phyloP scores from a whole-genome alignment of 768 basidiomycete species.

The Neoboletus subvelutipes region DNA sequence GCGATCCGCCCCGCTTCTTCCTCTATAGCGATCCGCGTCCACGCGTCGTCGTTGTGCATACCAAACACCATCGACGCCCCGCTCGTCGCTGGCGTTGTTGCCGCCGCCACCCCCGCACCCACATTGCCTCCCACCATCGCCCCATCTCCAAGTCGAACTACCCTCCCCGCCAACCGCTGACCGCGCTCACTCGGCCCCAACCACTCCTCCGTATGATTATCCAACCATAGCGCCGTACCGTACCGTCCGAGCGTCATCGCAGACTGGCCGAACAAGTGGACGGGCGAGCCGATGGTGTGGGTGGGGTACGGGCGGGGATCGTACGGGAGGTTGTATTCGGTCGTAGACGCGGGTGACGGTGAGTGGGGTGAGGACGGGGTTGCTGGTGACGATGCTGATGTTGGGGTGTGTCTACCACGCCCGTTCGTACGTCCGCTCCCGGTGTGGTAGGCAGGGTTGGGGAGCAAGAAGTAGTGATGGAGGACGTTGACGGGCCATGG shows the following conservation, averaged over 20 bases:
- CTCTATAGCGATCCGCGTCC: slow-evolving; percentile 44
- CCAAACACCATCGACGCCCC: slow-evolving; percentile 41
- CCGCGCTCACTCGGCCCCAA: slow-evolving; percentile 46
- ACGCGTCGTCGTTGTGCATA: slow-evolving; percentile 45
- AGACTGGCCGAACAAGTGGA: slow-evolving; percentile 55
- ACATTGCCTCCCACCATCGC: not conserved
- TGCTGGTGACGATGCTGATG: not conserved
- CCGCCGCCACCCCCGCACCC: not conserved
- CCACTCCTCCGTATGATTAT: slow-evolving; percentile 57
- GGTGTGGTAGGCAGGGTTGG: slow-evolving; percentile 40
- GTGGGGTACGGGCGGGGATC: slow-evolving; percentile 34
- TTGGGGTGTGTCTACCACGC: not conserved
- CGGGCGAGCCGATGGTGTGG: slow-evolving; percentile 50
- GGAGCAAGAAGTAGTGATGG: slow-evolving; percentile 56
- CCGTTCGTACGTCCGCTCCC: not conserved
- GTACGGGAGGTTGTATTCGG: slow-evolving; percentile 46
- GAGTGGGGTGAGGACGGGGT: not conserved
- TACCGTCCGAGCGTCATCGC: slow-evolving; percentile 54
- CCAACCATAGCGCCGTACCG: slow-evolving; percentile 67
- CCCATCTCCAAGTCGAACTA: not conserved
- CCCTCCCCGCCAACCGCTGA: slow-evolving; percentile 57
- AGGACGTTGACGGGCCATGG: slow-evolving; percentile 72
- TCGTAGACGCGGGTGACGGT: not conserved
- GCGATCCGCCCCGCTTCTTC: slow-evolving; percentile 40
- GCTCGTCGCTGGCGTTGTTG: not conserved